Percentiles rank a stretch among this genome's conserved stretches.
These are phyloP conservation scores for Sporothrix luriei DNA, from an alignment of 2,329 filamentous ascomycete species.

Conservation along the genomic window DNA sequence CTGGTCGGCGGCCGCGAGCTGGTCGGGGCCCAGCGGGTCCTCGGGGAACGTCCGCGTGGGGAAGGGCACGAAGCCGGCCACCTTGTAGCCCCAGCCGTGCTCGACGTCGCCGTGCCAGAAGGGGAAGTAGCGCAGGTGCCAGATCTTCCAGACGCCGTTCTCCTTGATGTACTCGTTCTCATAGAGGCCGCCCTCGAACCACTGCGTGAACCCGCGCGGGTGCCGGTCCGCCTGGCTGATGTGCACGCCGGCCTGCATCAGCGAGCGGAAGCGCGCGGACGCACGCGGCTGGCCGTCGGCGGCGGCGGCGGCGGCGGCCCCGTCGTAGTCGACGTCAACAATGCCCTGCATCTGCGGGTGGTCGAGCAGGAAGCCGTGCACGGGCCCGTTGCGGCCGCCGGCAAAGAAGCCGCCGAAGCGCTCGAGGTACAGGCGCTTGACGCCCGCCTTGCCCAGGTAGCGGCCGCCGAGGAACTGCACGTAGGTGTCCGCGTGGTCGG, in stretches of 20 bases:
- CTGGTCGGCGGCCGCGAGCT: constrained; percentile 51
- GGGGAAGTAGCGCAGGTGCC: constrained; percentile 58
- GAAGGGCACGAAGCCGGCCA: constrained; percentile 57
- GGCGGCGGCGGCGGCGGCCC: too few species aligned
- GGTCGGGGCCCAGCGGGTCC: constrained; percentile 55
- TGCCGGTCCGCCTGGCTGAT: constrained; percentile 53
- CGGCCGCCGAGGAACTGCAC: constrained; percentile 60
- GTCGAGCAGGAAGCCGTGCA: constrained; percentile 59
- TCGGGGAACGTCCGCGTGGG: constrained; percentile 53
- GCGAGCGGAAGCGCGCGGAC: constrained; percentile 55
- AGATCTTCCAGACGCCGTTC: constrained; percentile 57
- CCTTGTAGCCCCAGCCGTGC: constrained; percentile 57
- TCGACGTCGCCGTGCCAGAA: constrained; percentile 61
- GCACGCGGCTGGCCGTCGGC: constrained; percentile 44
- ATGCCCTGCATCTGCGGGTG: constrained; percentile 62
- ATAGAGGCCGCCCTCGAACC: constrained; percentile 62
- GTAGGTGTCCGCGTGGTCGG: constrained; percentile 56
- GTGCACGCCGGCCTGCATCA: constrained; percentile 60
- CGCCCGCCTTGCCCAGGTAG: constrained; percentile 55
- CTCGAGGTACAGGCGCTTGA: constrained; percentile 55
- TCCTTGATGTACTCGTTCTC: constrained; percentile 63
- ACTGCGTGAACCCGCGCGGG: constrained; percentile 56
- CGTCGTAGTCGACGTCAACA: constrained; percentile 52
- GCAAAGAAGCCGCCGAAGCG: constrained; percentile 57
- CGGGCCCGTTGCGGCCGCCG: constrained; percentile 57